Percentiles rank a stretch among this genome's conserved stretches.
phyloP scores from a whole-genome alignment of 192 early-diverging fungal species.

The Coemansia furcata region DNA sequence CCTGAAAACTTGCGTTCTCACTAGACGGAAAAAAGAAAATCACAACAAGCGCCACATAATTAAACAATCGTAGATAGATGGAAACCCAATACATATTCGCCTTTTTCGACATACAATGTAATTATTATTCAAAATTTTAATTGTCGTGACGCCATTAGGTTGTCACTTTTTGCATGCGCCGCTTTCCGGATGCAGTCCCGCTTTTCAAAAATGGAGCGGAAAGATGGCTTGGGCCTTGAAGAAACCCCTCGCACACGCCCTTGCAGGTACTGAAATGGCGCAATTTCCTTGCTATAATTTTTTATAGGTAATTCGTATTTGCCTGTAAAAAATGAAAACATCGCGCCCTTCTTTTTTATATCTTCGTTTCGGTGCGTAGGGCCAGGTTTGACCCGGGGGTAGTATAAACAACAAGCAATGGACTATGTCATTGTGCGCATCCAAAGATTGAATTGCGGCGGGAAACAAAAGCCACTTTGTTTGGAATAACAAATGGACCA shows the following conservation, averaged over 20 bases:
- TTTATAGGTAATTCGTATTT: not conserved
- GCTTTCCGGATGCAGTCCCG: not conserved
- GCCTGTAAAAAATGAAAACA: not conserved
- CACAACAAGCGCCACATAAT: not conserved
- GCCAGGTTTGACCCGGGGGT: not conserved
- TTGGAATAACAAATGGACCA: not conserved
- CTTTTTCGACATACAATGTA: not conserved
- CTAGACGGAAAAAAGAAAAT: not conserved
- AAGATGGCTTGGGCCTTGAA: not conserved
- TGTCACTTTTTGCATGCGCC: not conserved
- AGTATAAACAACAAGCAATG: slow-evolving; percentile 3
- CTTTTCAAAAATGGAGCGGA: not conserved
- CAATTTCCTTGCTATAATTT: not conserved
- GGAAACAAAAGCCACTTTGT: not conserved
- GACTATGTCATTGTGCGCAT: not conserved
- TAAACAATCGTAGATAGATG: slow-evolving; percentile 3
- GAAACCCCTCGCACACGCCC: not conserved
- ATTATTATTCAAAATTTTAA: not conserved
- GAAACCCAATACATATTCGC: not conserved
- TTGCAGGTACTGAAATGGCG: not conserved
- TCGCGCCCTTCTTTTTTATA: not conserved
- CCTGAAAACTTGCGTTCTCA: not conserved
- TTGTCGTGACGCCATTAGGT: not conserved
- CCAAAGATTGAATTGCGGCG: not conserved
- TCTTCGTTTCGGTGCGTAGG: not conserved